Evolutionary conservation across 345 rosid genomes (phyloP), one percentile per base, ranked within the genome.

Genomic region (Ceriops zippeliana): DNA sequence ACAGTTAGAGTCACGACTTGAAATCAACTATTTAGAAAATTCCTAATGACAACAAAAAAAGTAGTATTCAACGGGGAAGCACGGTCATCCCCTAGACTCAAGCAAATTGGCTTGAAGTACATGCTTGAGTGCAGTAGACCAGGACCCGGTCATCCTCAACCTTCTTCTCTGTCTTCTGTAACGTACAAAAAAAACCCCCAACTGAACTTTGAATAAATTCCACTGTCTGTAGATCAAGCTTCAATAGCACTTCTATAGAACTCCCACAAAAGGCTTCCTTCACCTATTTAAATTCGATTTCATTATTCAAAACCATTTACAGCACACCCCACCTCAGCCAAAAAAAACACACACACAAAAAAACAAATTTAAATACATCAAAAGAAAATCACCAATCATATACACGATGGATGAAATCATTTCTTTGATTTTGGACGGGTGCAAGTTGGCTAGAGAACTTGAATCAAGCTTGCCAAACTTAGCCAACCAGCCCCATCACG

Each of bases 361-460:
- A 37, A 37, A 37, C 9, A 13, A 13, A 28, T 28, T 52, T 17
- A n/a, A 20, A 62, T 13, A 6, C 32, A 56, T 20, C 8, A 53
- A 20, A 26, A 37, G 7, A 34, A 34, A 34, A 34, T 34, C 37
- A 7, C 37, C 37, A 34, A 34, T 34, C 37, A 7, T 37, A 31
- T 21, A 51, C 26, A 51, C 26, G 22, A 78, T 84, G 86, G 84
- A 81, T 63, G 89, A 82, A 21, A 58, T 71, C 6, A 61, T 83
- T 68, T 69, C 87, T 67, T 35, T 79, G 62, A 73, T 90, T 63
- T 77, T 76, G 26, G 76, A 68, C 0, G 97, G 90, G 7, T 74
- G 87, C 72, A 72, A 74, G 30, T 66, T 84, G 19, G 90, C 85
- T 15, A 74, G 67, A 28, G 83, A 78, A 2, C 85, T 90, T n/a